These are phyloP conservation scores for Secale cereale DNA, from an alignment of 176 grass and related monocot species.

Conservation along the genomic window DNA sequence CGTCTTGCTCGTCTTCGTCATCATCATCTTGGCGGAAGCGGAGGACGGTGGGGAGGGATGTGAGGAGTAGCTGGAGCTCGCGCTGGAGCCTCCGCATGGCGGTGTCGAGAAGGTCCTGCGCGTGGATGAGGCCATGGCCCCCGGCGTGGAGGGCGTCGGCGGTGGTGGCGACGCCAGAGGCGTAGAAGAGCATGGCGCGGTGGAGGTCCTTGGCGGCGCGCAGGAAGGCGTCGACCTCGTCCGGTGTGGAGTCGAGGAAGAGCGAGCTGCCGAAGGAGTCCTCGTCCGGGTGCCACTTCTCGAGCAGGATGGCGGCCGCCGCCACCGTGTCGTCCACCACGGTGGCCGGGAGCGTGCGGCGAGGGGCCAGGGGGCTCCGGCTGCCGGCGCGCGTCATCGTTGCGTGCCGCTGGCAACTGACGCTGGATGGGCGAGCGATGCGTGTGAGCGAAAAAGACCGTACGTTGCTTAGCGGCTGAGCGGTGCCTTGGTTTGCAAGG, in stretches of 20 bases:
- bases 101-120: slow-evolving; percentile 52
- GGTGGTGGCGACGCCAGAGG: not conserved
- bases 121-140: slow-evolving; percentile 29
- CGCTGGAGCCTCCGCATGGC: slow-evolving; percentile 58
- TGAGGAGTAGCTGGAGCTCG: slow-evolving; percentile 48
- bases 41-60: not conserved
- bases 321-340: slow-evolving; percentile 49
- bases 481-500: not conserved
- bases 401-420: not conserved
- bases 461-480: not conserved
- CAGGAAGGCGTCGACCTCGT: slow-evolving; percentile 34
- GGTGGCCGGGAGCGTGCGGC: slow-evolving; percentile 32
- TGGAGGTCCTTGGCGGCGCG: slow-evolving; percentile 51
- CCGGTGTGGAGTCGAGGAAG: slow-evolving; percentile 7
- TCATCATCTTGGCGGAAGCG: not conserved
- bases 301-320: slow-evolving; percentile 36
- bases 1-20: not conserved
- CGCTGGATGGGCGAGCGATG: too few relatives aligned
- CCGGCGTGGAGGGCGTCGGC: not conserved
- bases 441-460: too few relatives aligned
- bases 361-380: not conserved
- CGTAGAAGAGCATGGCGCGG: slow-evolving; percentile 52
- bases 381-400: not conserved
- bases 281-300: slow-evolving; percentile 47
- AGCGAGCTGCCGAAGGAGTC: not conserved